Base-by-base conservation (phyloP, 192 early-diverging fungal species). In the Coemansia sp. region DNA sequence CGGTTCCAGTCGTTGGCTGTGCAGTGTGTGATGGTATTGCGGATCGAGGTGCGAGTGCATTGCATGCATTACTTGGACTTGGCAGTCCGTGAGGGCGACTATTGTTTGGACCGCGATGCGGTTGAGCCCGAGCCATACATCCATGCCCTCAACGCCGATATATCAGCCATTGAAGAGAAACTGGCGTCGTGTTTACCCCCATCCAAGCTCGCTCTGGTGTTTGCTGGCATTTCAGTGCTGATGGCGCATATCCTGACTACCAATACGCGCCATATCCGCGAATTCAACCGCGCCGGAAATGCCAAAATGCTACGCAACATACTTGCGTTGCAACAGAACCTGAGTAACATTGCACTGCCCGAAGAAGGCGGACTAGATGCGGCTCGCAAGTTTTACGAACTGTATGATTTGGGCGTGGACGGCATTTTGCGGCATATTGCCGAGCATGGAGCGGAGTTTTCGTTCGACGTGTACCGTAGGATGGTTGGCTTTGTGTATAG, bases 51-150 rank as follows among this genome's bases (percentile, higher is more conserved):
- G 21, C 85, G 93, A 17, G 89, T 89, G 47, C 94, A 94, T 74
- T 84, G 90, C 47, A 86, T 94, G 67, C 92, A 90, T 62, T 95
- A 90, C 60, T 73, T 96, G 41, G 94, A 97, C 60, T 82, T 96
- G 78, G 93, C 92, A 6, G 89, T 90, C 43, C 86, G 94, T 22
- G 95, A 97, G 83, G 95, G 95, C 49, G 88, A 85, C 67, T 96
- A 94, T 64, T 63, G 75, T 37, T 71, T 95, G 29, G 89, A 91
- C n/a, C 86, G 86, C 48, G 88, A 92, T 35, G 76, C 89, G 2
- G 72, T 71, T 25, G 95, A 96, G 57, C 94, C 94, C 2, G 95
- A 97, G 67, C 88, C 88, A 37, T 96, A 94, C 76, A 87, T 97
- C 32, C 85, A 89, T 58, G 69, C 84, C 19, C 84, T 96, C 17